These are phyloP conservation scores for Schizochytrium sp. DNA, from an alignment of 108 stramenopile species.

Conservation along the genomic window DNA sequence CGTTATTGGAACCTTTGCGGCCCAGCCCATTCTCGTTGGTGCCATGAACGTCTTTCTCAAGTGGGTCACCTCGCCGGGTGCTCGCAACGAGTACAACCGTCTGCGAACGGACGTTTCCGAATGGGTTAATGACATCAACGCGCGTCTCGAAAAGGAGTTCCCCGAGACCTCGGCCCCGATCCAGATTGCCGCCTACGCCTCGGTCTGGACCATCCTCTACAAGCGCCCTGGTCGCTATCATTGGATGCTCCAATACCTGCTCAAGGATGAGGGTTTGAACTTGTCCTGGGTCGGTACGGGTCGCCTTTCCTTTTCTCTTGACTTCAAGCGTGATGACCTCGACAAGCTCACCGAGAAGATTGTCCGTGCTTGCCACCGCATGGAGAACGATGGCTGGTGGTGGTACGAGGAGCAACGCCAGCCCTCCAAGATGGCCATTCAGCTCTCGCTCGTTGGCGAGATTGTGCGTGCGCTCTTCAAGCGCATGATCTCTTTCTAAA, in stretches of 20 bases:
- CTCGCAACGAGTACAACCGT: neutral
- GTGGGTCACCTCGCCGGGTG: neutral
- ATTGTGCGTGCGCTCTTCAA: slow-evolving; percentile 7
- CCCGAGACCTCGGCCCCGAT: neutral
- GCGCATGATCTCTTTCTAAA: neutral
- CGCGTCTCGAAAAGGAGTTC: neutral
- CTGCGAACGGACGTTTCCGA: neutral
- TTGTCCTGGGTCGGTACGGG: slow-evolving; percentile 28
- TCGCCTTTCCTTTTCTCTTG: slow-evolving; percentile 18
- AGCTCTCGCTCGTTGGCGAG: neutral
- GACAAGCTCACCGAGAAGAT: neutral
- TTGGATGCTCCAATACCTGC: slow-evolving; percentile 30
- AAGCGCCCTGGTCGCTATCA: slow-evolving; percentile 26
- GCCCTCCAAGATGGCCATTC: slow-evolving; percentile 11
- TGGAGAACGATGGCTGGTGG: slow-evolving; percentile 29
- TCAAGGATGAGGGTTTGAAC: slow-evolving; percentile 7
- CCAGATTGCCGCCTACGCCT: slow-evolving; percentile 13
- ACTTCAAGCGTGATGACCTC: slow-evolving; percentile 7
- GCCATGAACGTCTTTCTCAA: slow-evolving; percentile 20
- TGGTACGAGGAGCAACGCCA: neutral
- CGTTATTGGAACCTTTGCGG: slow-evolving; percentile 26
- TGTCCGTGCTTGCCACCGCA: slow-evolving; percentile 12
- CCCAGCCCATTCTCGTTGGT: slow-evolving; percentile 15
- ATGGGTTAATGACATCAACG: slow-evolving; percentile 14
- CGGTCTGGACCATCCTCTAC: slow-evolving; percentile 29